Conservation (phyloP, 1,139 yeast species). For the Citeromyces siamensis region DNA sequence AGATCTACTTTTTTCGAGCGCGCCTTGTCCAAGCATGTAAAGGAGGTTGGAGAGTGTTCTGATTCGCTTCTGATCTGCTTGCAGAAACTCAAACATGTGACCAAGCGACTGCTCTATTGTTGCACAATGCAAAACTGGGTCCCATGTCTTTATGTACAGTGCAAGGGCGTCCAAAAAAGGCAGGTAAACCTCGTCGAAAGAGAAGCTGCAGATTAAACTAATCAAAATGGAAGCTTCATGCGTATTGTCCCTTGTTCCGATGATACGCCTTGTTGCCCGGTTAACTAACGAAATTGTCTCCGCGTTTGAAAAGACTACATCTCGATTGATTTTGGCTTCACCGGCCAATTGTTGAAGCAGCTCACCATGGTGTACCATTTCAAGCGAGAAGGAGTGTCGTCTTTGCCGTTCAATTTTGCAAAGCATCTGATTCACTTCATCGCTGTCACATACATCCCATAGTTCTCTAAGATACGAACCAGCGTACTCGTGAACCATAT, state of each 20-base stretch:
- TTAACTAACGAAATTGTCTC: not conserved
- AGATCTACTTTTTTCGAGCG: conserved; percentile 7
- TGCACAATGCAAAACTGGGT: not conserved
- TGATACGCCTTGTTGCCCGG: not conserved
- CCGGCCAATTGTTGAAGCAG: not conserved
- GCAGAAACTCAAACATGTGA: not conserved
- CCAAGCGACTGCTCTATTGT: not conserved
- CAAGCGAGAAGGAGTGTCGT: not conserved
- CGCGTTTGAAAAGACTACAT: not conserved
- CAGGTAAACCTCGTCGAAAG: not conserved
- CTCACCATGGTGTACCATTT: not conserved
- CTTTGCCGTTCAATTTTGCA: not conserved
- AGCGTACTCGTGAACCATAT: conserved; percentile 1
- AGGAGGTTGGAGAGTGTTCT: conserved; percentile 15
- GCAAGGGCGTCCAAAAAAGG: conserved; percentile 1
- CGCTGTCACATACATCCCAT: not conserved
- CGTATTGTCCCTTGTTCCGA: not conserved
- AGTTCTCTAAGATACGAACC: not conserved
- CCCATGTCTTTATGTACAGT: not conserved
- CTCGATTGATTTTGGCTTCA: not conserved
- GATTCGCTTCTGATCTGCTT: conserved; percentile 8
- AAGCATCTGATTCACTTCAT: not conserved
- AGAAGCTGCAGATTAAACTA: not conserved
- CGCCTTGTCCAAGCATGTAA: conserved; percentile 14
- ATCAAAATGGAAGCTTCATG: not conserved